Evolutionary conservation across 2,329 filamentous ascomycete genomes (phyloP).

Genomic region (Sarocladiaceae sp.): DNA sequence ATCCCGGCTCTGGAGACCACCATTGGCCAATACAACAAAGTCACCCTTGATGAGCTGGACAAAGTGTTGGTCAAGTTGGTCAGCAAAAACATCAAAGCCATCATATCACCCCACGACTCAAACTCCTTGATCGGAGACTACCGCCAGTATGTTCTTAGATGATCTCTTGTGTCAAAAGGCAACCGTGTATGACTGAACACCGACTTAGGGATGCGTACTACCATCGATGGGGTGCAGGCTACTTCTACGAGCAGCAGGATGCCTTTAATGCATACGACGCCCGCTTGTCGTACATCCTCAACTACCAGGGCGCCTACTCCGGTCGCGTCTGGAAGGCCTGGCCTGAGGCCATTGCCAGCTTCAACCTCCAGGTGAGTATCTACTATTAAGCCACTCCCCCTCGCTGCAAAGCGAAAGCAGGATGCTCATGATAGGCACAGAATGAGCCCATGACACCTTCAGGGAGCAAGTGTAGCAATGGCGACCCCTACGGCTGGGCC

Average conservation of each 20-base stretch:
- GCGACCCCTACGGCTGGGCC: slow-evolving; percentile 20
- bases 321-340: slow-evolving; percentile 25
- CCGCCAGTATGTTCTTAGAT: slow-evolving; percentile 3
- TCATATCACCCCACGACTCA: slow-evolving; percentile 11
- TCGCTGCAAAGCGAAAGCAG: too few relatives aligned
- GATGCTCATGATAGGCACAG: slow-evolving; percentile 13
- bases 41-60: slow-evolving; percentile 12
- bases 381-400: background rate
- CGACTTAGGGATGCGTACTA: slow-evolving; percentile 8
- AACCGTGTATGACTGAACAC: background rate
- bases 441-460: slow-evolving; percentile 25
- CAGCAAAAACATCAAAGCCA: slow-evolving; percentile 9
- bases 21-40: slow-evolving; percentile 16
- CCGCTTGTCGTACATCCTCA: slow-evolving; percentile 23
- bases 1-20: slow-evolving; percentile 13
- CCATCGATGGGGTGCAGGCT: slow-evolving; percentile 15
- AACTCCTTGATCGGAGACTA: slow-evolving; percentile 11
- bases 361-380: slow-evolving; percentile 19
- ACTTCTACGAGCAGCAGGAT: slow-evolving; percentile 22
- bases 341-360: slow-evolving; percentile 24
- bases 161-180: background rate
- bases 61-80: slow-evolving; percentile 10
- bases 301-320: slow-evolving; percentile 23
- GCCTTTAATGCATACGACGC: slow-evolving; percentile 23
- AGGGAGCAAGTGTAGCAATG: slow-evolving; percentile 16